Percentiles rank a stretch among this genome's conserved stretches.
Evolutionary conservation across 805 yeast genomes (phyloP).

Genomic region (Barnettozyma californica): DNA sequence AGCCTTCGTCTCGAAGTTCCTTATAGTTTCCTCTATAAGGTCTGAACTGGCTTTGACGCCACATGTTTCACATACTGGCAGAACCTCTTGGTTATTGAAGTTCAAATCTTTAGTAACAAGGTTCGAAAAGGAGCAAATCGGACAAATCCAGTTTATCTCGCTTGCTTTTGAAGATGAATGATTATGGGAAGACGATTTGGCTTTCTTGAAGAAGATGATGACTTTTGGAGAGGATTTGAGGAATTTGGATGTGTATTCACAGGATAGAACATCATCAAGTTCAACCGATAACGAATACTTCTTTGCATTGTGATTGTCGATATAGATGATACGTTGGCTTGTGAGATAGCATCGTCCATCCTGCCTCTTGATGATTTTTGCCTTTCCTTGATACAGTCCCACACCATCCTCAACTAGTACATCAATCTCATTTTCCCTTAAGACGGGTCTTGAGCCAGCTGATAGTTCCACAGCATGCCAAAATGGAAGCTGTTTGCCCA

Average conservation of each 20-base stretch:
- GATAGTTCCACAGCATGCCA: constrained; percentile 35
- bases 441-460: constrained; percentile 33
- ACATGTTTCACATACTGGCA: constrained; percentile 54
- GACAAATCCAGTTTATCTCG: constrained; percentile 62
- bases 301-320: constrained; percentile 45
- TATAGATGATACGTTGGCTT: constrained; percentile 62
- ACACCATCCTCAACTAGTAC: constrained; percentile 47
- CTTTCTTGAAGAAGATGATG: constrained; percentile 33
- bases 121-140: constrained; percentile 80
- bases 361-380: constrained; percentile 58
- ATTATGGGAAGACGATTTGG: constrained; percentile 1
- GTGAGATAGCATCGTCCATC: constrained; percentile 79
- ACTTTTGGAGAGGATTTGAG: constrained; percentile 77
- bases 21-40: constrained; percentile 30
- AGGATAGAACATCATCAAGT: constrained; percentile 34
- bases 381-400: constrained; percentile 77
- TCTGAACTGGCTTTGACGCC: constrained; percentile 47
- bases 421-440: constrained; percentile 44
- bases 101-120: constrained; percentile 29
- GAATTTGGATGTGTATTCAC: constrained; percentile 49
- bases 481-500: constrained; percentile 11
- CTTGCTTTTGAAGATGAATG: neutral
- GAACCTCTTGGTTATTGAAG: constrained; percentile 19
- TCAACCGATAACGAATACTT: constrained; percentile 43
- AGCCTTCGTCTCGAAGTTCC: constrained; percentile 2